Evolutionary conservation across 2,329 filamentous ascomycete genomes (phyloP).

Genomic region (Ascochyta viciae-villosae): DNA sequence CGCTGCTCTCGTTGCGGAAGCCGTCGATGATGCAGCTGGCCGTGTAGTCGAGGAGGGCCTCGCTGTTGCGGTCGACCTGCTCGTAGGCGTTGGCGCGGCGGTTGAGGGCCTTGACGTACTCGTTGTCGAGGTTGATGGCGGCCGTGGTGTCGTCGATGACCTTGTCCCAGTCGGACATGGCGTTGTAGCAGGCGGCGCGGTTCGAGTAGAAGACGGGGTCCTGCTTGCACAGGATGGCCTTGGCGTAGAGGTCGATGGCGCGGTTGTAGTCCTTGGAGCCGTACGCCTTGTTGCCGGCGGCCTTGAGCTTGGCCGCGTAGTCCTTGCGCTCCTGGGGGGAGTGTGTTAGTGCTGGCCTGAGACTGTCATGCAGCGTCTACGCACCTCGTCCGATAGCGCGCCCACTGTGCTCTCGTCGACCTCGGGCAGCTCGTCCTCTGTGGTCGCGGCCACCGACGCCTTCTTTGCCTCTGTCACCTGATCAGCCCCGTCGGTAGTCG

Average conservation of each 20-base stretch:
- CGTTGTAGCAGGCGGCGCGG: constrained; percentile 96
- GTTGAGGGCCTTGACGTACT: constrained; percentile 98
- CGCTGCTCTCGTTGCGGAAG: constrained; percentile 90
- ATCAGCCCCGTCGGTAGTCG: constrained; percentile 17
- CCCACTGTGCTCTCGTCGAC: constrained; percentile 56
- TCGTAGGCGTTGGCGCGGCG: constrained; percentile 96
- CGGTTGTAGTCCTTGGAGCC: constrained; percentile 91
- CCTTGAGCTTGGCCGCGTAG: constrained; percentile 90
- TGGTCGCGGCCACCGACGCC: constrained; percentile 45
- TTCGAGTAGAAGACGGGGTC: constrained; percentile 99
- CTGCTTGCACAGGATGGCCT: constrained; percentile 95
- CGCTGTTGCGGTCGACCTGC: constrained; percentile 87
- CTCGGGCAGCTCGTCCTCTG: constrained; percentile 57
- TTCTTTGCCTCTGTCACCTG: constrained; percentile 41
- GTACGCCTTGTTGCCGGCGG: constrained; percentile 94
- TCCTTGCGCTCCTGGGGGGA: constrained; percentile 76
- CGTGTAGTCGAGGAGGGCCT: constrained; percentile 95
- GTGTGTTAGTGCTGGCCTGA: constrained; percentile 28
- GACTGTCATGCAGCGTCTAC: neutral
- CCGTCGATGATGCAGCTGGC: constrained; percentile 99
- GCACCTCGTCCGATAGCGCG: constrained; percentile 53
- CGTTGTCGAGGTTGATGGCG: constrained; percentile 88
- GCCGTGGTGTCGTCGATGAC: constrained; percentile 97
- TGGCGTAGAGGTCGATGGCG: constrained; percentile 93
- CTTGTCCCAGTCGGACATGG: constrained; percentile 90